These are phyloP conservation scores for Coprinellus micaceus DNA, from an alignment of 768 basidiomycete genomes.

Conservation along the genomic window DNA sequence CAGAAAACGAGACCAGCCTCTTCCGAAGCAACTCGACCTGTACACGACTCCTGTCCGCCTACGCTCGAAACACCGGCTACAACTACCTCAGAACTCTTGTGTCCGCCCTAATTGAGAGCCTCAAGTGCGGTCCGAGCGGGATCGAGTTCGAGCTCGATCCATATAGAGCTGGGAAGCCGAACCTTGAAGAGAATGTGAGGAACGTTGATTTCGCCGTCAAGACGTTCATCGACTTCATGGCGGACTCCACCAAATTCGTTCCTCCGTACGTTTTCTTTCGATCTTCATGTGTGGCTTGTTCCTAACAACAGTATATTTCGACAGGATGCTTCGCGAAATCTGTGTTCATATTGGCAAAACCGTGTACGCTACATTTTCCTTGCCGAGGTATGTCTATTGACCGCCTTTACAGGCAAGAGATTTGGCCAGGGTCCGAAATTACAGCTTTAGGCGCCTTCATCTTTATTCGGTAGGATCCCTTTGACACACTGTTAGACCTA, in stretches of 20 bases:
- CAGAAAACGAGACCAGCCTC: constrained; percentile 75
- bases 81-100: constrained; percentile 82
- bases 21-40: constrained; percentile 88
- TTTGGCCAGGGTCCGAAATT: constrained; percentile 79
- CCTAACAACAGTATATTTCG: too few relatives aligned
- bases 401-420: constrained; percentile 39
- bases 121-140: constrained; percentile 68
- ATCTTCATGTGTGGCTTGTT: too few relatives aligned
- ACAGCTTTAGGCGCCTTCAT: constrained; percentile 87
- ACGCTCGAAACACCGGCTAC: constrained; percentile 88
- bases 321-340: constrained; percentile 80
- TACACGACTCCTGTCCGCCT: constrained; percentile 81
- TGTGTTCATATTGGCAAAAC: constrained; percentile 74
- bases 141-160: constrained; percentile 81
- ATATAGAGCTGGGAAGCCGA: constrained; percentile 50
- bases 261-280: constrained; percentile 57
- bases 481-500: neutral
- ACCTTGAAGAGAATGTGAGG: constrained; percentile 61
- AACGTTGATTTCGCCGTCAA: constrained; percentile 72
- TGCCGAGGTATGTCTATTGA: neutral
- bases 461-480: constrained; percentile 62
- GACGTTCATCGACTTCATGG: constrained; percentile 72
- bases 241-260: constrained; percentile 62
- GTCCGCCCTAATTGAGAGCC: constrained; percentile 69
- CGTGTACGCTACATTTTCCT: constrained; percentile 52